Evolutionary conservation across 2,329 filamentous ascomycete species (phyloP), one percentile per base, ranked within the genome.

Genomic region (Penicillium decumbens): DNA sequence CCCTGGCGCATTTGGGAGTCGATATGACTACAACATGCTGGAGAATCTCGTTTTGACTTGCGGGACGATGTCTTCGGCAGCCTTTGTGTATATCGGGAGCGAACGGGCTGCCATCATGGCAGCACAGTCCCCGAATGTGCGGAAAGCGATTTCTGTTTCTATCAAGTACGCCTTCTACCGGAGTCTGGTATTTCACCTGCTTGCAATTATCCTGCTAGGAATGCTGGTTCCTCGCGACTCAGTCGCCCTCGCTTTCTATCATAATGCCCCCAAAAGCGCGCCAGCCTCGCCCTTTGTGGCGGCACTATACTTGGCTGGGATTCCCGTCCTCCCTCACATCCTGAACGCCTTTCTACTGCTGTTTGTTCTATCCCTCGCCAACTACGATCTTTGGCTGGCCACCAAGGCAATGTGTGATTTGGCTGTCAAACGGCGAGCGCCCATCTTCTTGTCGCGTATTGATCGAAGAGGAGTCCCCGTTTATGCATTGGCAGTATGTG

Each of bases 141-240:
- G 85, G 63, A 82, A 81, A 68, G 86, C 82, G 20, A 83, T 91
- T 44, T 87, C 87, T 9, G 81, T 83, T 52, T 87, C 87, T 45
- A 89, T 90, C 74, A 85, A 82, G 66, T 77, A 89, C 40, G 90
- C 85, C 50, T 90, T 91, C 68, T 91, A 82, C 73, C 86, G 88
- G 49, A 89, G 91, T 65, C 70, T 89, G 59, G 75, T 90, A 73
- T 90, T 92, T 76, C 91, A 92, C 75, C 78, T 83, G 63, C 69
- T 89, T 52, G 83, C 80, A 15, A 84, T 90, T 33, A 79, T 90
- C 49, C 77, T 91, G 41, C 73, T 92, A 44, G 87, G 87, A 60
- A 87, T 89, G 82, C 78, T 85, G 45, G 82, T 91, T 6, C 85
- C 87, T 2, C 89, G 85, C 73, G 72, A 89, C 74, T 80, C 79